A percentile compares a stretch with the other conserved stretches of the same genome.
These are phyloP conservation scores for Aureobasidium pullulans DNA, from an alignment of 2,329 filamentous ascomycete species.

Conservation along the genomic window DNA sequence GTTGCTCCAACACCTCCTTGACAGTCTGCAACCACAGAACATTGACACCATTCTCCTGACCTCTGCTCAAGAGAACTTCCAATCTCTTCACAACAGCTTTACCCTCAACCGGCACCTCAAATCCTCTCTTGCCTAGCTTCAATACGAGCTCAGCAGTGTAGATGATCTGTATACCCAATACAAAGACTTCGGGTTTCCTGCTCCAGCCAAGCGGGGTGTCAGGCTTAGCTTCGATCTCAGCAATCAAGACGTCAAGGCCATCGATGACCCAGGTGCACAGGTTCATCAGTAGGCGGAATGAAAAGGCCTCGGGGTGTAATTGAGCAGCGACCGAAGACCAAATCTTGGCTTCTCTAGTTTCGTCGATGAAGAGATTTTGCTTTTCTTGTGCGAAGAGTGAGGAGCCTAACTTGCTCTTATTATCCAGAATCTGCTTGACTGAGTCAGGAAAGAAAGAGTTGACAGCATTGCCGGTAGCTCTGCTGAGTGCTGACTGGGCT, in stretches of 20 bases:
- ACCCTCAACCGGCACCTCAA: slow-evolving; percentile 17
- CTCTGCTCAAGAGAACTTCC: slow-evolving; percentile 21
- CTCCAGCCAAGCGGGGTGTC: slow-evolving; percentile 69
- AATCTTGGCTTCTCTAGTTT: slow-evolving; percentile 62
- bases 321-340: slow-evolving; percentile 53
- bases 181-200: slow-evolving; percentile 60
- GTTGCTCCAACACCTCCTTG: slow-evolving; percentile 25
- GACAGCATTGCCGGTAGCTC: slow-evolving; percentile 7
- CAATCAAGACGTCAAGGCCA: slow-evolving; percentile 42
- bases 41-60: slow-evolving; percentile 24
- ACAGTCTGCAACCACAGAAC: slow-evolving; percentile 31
- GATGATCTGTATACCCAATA: slow-evolving; percentile 44
- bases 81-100: slow-evolving; percentile 24
- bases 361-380: slow-evolving; percentile 89
- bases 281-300: slow-evolving; percentile 19
- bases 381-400: slow-evolving; percentile 81
- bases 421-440: slow-evolving; percentile 23
- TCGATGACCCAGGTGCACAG: slow-evolving; percentile 41
- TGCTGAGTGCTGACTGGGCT: neutral
- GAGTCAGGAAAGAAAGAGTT: slow-evolving; percentile 19
- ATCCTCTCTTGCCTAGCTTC: slow-evolving; percentile 16
- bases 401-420: slow-evolving; percentile 44
- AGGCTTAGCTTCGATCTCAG: slow-evolving; percentile 27
- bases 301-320: slow-evolving; percentile 21
- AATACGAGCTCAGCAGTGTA: slow-evolving; percentile 35